Conservation (phyloP, 2,329 filamentous ascomycete species). For the Stachybotrys elegans region DNA sequence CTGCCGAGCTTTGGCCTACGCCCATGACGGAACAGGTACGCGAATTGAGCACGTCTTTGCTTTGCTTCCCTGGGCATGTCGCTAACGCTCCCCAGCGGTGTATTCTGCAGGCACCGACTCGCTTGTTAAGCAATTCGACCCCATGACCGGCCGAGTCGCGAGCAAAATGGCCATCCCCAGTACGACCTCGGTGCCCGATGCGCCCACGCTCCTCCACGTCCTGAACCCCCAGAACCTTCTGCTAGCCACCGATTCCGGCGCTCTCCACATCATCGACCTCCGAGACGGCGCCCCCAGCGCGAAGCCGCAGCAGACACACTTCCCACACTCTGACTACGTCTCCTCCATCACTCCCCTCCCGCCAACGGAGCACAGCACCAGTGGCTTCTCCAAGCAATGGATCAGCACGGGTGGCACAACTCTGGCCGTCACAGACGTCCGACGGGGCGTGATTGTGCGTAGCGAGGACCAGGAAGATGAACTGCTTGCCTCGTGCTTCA, state of each 20-base stretch:
- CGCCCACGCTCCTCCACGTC: conserved; percentile 75
- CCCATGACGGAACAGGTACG: conserved; percentile 66
- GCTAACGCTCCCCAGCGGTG: conserved; percentile 33
- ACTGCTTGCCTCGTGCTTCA: conserved; percentile 73
- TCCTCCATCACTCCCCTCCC: conserved; percentile 83
- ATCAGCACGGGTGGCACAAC: conserved; percentile 90
- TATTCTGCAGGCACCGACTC: conserved; percentile 61
- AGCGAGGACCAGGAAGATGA: conserved; percentile 96
- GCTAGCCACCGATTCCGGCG: conserved; percentile 84
- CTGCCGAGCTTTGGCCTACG: conserved; percentile 77
- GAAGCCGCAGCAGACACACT: conserved; percentile 72
- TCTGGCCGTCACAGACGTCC: conserved; percentile 81
- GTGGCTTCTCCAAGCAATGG: conserved; percentile 91
- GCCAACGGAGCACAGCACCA: conserved; percentile 73
- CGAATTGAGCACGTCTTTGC: too few relatives aligned
- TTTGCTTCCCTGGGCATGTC: not conserved
- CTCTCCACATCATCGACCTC: conserved; percentile 82
- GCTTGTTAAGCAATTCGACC: conserved; percentile 53
- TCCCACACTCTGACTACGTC: conserved; percentile 89
- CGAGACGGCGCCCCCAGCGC: conserved; percentile 55
- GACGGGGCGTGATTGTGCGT: conserved; percentile 77
- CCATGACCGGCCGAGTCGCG: conserved; percentile 60
- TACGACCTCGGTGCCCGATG: conserved; percentile 52
- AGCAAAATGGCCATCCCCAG: conserved; percentile 77
- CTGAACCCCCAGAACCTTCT: conserved; percentile 86